Conservation (phyloP, 2,329 filamentous ascomycete species). For the Penicillium fuscoglaucum region DNA sequence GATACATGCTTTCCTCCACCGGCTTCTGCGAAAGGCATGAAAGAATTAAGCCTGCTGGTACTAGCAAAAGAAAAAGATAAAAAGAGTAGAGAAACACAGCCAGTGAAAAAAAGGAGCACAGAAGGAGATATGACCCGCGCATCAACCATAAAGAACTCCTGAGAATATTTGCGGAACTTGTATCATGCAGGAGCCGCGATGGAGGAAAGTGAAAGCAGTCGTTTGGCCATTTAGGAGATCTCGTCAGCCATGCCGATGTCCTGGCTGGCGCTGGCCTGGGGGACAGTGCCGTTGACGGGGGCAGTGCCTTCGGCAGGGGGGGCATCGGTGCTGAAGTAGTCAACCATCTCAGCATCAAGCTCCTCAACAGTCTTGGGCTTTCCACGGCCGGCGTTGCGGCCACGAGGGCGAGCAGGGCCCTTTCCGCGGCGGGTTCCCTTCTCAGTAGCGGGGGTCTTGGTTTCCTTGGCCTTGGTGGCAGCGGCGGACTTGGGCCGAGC, state of each 20-base stretch:
- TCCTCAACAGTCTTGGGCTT: conserved; percentile 91
- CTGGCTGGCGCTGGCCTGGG: conserved; percentile 52
- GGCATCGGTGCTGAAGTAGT: conserved; percentile 70
- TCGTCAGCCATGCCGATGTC: conserved; percentile 57
- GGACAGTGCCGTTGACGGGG: conserved; percentile 49
- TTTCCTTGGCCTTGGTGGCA: conserved; percentile 62
- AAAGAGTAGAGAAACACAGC: conserved; percentile 14
- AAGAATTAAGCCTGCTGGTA: conserved; percentile 11
- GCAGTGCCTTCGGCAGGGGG: conserved; percentile 45
- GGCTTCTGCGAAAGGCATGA: conserved; percentile 7
- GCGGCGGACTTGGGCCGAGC: conserved; percentile 80
- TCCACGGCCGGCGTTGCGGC: conserved; percentile 63
- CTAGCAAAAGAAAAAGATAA: conserved; percentile 14
- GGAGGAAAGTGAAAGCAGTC: conserved; percentile 3
- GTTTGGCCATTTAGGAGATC: conserved; percentile 48
- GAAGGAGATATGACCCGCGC: conserved; percentile 29
- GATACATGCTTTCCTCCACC: conserved; percentile 22
- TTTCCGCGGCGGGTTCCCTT: conserved; percentile 36
- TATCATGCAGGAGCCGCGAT: conserved; percentile 6
- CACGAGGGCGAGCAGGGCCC: conserved; percentile 51
- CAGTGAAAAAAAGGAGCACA: conserved; percentile 16
- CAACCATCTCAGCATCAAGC: conserved; percentile 94
- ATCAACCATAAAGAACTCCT: conserved; percentile 24
- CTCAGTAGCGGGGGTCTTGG: conserved; percentile 7
- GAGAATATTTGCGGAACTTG: conserved; percentile 4